Evolutionary conservation across 805 yeast species (phyloP).

Genomic region (Myxozyma kluyveri): DNA sequence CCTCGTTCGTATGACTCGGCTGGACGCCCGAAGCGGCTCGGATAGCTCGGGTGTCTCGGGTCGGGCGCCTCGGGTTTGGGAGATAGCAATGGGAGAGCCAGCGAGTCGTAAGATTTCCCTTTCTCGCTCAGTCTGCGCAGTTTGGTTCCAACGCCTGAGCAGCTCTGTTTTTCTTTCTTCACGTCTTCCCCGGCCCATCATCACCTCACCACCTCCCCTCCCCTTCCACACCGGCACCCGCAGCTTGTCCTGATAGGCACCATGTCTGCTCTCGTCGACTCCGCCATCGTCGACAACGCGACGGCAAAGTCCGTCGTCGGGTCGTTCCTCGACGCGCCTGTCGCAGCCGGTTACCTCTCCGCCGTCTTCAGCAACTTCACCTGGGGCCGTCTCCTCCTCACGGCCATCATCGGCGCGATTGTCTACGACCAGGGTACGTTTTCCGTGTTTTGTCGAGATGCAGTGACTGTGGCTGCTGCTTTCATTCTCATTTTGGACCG

Average conservation of each 20-base stretch:
- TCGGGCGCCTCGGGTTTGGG: too few species aligned
- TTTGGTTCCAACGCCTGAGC: too few species aligned
- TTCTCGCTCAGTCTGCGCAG: too few species aligned
- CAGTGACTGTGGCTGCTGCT: not conserved
- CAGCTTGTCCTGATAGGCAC: not conserved
- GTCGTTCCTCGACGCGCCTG: conserved; percentile 1
- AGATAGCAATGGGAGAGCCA: too few species aligned
- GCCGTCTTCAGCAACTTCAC: conserved; percentile 2
- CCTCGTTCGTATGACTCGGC: too few species aligned
- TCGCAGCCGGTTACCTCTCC: conserved; percentile 1
- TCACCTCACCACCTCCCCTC: not conserved
- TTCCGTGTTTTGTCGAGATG: not conserved
- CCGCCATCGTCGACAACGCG: conserved; percentile 2
- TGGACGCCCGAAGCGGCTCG: too few species aligned
- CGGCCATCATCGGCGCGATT: conserved; percentile 11
- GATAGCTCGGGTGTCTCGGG: too few species aligned
- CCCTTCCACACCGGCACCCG: too few species aligned
- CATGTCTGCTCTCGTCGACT: conserved; percentile 11
- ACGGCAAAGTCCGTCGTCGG: not conserved
- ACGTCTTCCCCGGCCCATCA: not conserved
- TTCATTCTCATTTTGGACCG: not conserved
- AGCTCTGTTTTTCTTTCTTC: not conserved
- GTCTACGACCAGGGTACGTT: conserved; percentile 28
- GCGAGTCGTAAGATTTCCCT: too few species aligned
- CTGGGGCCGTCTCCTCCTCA: conserved; percentile 11